These are phyloP conservation scores for Silene coronaria DNA, from an alignment of 179 eudicot genomes.

Conservation along the genomic window DNA sequence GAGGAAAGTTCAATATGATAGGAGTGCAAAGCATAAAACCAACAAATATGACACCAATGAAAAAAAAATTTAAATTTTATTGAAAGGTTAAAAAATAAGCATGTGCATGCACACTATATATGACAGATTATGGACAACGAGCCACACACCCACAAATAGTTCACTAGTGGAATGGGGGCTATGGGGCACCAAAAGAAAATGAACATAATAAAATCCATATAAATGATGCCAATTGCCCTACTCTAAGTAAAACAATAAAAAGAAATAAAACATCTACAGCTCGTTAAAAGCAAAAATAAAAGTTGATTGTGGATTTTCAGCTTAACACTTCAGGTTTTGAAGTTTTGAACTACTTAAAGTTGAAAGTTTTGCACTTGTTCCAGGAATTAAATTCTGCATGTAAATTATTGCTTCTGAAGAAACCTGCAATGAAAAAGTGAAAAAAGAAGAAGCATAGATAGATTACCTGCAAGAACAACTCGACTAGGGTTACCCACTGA, in stretches of 20 bases:
- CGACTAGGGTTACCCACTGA: constrained; percentile 79
- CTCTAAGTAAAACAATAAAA: background rate
- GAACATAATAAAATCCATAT: background rate
- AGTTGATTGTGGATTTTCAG: background rate
- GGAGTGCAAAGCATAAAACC: constrained; percentile 1
- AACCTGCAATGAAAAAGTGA: background rate
- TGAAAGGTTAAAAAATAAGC: background rate
- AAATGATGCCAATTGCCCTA: background rate
- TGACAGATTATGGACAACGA: background rate
- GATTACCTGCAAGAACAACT: constrained; percentile 66
- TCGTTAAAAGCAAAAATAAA: background rate
- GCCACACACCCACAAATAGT: background rate
- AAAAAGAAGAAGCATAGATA: constrained; percentile 3
- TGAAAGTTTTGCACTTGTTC: background rate
- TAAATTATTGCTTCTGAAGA: background rate
- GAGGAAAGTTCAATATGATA: background rate
- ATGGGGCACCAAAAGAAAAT: background rate
- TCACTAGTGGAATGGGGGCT: no score
- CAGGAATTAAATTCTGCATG: background rate
- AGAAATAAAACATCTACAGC: no score
- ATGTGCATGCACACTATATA: background rate
- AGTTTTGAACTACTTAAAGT: background rate
- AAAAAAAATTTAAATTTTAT: background rate
- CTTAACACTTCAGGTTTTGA: background rate
- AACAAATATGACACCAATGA: no score